phyloP scores from a whole-genome alignment of 768 basidiomycete genomes.

The Austroboletus eburneus region DNA sequence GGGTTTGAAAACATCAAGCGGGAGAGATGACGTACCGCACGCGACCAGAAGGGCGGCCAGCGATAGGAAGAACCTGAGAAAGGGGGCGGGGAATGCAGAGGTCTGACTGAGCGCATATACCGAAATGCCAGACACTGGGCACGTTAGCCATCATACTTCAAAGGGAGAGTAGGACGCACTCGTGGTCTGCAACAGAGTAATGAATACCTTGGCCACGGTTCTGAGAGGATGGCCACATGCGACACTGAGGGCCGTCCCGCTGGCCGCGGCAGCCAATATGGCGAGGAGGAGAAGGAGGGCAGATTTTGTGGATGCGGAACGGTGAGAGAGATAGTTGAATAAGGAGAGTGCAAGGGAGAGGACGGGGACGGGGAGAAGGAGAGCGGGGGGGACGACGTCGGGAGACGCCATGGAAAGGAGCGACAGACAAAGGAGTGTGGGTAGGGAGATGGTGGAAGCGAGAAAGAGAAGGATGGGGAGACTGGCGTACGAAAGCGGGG shows the following conservation, averaged over 20 bases:
- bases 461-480: conserved; percentile 1
- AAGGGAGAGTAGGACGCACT: conserved; percentile 9
- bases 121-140: conserved; percentile 24
- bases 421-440: conserved; percentile 17
- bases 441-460: conserved; percentile 1
- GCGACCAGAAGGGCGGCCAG: conserved; percentile 19
- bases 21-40: conserved; percentile 22
- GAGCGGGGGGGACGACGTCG: conserved; percentile 23
- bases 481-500: too few species aligned
- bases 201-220: conserved; percentile 13
- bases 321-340: conserved; percentile 8
- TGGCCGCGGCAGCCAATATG: conserved; percentile 21
- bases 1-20: background rate
- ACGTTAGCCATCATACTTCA: background rate
- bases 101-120: conserved; percentile 19
- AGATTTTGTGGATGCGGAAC: conserved; percentile 5
- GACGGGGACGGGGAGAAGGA: conserved; percentile 23
- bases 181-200: conserved; percentile 18
- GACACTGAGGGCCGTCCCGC: conserved; percentile 17
- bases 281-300: conserved; percentile 18
- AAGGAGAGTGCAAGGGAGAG: conserved; percentile 14
- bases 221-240: conserved; percentile 14
- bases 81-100: conserved; percentile 3
- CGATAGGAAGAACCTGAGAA: conserved; percentile 14
- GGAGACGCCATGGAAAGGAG: conserved; percentile 23